A percentile compares a stretch with the other conserved stretches of the same genome.
phyloP scores from a whole-genome alignment of 2,329 filamentous ascomycete genomes.

The Periconia sp. region DNA sequence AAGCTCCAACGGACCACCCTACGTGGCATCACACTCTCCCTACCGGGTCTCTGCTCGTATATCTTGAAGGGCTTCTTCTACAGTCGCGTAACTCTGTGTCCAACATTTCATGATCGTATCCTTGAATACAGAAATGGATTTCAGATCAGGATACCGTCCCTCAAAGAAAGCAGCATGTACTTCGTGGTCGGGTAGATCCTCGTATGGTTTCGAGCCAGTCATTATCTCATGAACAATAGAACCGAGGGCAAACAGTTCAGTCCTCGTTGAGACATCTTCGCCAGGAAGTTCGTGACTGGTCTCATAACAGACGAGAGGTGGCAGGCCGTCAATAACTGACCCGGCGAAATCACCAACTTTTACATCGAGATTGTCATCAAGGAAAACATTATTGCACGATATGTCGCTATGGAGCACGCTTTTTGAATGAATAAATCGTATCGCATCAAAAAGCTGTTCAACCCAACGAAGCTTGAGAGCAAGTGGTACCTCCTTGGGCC shows the following conservation, averaged over 20 bases:
- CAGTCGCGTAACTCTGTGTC: constrained; percentile 8
- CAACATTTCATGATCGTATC: constrained; percentile 10
- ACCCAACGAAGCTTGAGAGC: constrained; percentile 12
- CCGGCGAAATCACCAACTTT: constrained; percentile 43
- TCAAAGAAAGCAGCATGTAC: constrained; percentile 18
- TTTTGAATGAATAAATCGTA: constrained; percentile 35
- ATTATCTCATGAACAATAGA: constrained; percentile 41
- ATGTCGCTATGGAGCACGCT: constrained; percentile 45
- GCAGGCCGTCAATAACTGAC: constrained; percentile 29
- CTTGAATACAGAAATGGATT: constrained; percentile 11
- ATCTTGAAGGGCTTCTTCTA: constrained; percentile 10
- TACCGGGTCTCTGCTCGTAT: too few relatives aligned
- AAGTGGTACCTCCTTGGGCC: constrained; percentile 9
- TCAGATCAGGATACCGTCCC: constrained; percentile 10
- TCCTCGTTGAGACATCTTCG: constrained; percentile 16
- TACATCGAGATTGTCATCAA: constrained; percentile 39
- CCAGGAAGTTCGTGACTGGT: constrained; percentile 13
- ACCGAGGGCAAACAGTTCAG: constrained; percentile 40
- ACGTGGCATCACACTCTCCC: too few relatives aligned
- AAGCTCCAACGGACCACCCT: too few relatives aligned
- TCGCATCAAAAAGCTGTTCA: constrained; percentile 10
- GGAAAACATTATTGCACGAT: constrained; percentile 43
- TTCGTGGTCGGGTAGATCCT: constrained; percentile 29
- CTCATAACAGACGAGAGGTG: constrained; percentile 14
- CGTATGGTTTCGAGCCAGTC: constrained; percentile 33